phyloP scores from a whole-genome alignment of 352 stramenopile genomes.

The Elongisporangium anandrum region DNA sequence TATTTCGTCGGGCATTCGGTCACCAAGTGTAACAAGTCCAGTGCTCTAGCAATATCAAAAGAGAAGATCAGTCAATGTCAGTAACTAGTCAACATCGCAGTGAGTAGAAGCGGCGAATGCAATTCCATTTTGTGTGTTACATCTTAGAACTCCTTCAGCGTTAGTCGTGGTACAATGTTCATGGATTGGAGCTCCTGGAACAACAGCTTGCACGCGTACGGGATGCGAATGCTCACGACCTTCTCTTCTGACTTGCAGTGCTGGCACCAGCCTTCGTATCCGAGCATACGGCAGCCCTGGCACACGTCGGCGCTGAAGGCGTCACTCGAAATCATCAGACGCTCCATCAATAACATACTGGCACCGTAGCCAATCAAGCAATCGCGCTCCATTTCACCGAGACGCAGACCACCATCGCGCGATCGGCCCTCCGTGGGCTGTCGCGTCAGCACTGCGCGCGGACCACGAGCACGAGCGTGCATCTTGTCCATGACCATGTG shows the following conservation, averaged over 20 bases:
- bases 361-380: constrained; percentile 99
- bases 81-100: too few relatives aligned
- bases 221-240: constrained; percentile 96
- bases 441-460: constrained; percentile 94
- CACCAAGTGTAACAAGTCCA: too few relatives aligned
- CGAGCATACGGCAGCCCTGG: constrained; percentile 95
- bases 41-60: not conserved
- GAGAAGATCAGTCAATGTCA: not conserved
- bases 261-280: constrained; percentile 98
- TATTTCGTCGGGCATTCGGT: constrained; percentile 1
- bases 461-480: constrained; percentile 95
- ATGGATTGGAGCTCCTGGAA: constrained; percentile 99
- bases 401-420: constrained; percentile 96
- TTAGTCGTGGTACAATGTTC: constrained; percentile 98
- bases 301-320: constrained; percentile 98
- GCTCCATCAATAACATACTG: constrained; percentile 99
- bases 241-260: constrained; percentile 98
- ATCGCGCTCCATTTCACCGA: constrained; percentile 99
- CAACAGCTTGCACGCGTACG: constrained; percentile 99
- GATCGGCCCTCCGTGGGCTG: constrained; percentile 99
- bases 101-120: not conserved
- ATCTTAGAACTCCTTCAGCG: constrained; percentile 90
- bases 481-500: constrained; percentile 99
- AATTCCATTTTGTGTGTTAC: constrained; percentile 1
- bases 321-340: constrained; percentile 99